Evolutionary conservation across 768 basidiomycete species (phyloP), one percentile per base, ranked within the genome.

Genomic region (Termitomyces sp.): DNA sequence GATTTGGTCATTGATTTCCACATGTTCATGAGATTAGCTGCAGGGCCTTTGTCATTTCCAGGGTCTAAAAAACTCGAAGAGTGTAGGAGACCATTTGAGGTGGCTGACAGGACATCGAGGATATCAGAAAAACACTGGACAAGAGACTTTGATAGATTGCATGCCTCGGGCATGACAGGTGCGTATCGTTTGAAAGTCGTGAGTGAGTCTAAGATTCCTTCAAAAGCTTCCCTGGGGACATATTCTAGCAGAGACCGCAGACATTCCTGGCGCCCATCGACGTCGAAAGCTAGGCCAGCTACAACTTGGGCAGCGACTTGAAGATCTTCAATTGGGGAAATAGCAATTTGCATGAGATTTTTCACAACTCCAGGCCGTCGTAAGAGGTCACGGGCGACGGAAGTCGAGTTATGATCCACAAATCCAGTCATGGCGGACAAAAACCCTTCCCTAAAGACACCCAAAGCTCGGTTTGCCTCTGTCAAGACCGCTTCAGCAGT

Each of bases 121-220:
- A 97, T 83, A 67, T 99, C 97, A 13, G 93, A 92, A 65, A 98
- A 81, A 71, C 95, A 96, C 3, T 89, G 86, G 18, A 97, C 97
- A 24, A 98, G 82, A 20, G 91, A 87, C 65, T 91, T 91, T 5
- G 97, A 92, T n/a, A 94, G 68, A 51, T 81, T 86, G 68, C 92
- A 93, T 0, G 95, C 95, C 68, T 98, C 97, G 0, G 91, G 88
- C 5, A 92, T 80, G 13, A 68, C 64, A 12, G 76, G 70, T 0
- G 91, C 89, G 62, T 85, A 82, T 16, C 75, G 72, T 53, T 78
- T 77, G 73, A 94, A 98, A 1, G 73, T 80, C 27, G 75, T 72
- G 11, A 98, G 79, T 66, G 86, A 88, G n/a, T 76, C 74, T 52
- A 82, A 78, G 31, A 97, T 76, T 7, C 91, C 95, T 16, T 84